A percentile compares a stretch with the other conserved stretches of the same genome.
phyloP scores from a whole-genome alignment of 148 eudicot genomes.

The Pouteria glomerata region DNA sequence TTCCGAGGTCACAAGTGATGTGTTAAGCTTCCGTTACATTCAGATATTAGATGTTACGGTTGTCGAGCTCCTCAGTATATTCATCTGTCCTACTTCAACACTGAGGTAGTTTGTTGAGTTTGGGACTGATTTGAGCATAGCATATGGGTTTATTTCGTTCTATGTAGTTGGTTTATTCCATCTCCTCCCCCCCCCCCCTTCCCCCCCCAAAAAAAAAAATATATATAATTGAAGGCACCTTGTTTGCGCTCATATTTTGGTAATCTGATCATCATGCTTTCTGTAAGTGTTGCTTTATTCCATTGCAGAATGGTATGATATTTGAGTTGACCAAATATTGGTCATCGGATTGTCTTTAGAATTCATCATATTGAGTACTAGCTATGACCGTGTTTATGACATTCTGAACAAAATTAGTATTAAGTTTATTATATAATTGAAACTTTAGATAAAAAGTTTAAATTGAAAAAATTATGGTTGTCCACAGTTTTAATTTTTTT shows the following conservation, averaged over 20 bases:
- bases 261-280: background rate
- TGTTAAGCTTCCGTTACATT: background rate
- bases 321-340: background rate
- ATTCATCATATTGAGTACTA: background rate
- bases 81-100: background rate
- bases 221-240: too few species aligned
- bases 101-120: background rate
- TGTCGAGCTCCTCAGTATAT: conserved; percentile 13
- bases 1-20: conserved; percentile 27
- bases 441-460: too few species aligned
- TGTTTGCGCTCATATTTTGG: background rate
- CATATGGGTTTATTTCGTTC: background rate
- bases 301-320: background rate
- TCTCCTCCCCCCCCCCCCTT: background rate
- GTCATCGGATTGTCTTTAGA: background rate
- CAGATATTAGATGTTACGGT: conserved; percentile 1
- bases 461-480: too few species aligned
- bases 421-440: too few species aligned
- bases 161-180: background rate
- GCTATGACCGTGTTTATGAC: too few species aligned
- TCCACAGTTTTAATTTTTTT: too few species aligned
- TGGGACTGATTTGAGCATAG: background rate
- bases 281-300: background rate
- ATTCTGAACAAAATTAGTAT: too few species aligned
- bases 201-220: too few species aligned